Evolutionary conservation across 192 early-diverging fungal genomes (phyloP).

Genomic region (Backusella mclennaniae): DNA sequence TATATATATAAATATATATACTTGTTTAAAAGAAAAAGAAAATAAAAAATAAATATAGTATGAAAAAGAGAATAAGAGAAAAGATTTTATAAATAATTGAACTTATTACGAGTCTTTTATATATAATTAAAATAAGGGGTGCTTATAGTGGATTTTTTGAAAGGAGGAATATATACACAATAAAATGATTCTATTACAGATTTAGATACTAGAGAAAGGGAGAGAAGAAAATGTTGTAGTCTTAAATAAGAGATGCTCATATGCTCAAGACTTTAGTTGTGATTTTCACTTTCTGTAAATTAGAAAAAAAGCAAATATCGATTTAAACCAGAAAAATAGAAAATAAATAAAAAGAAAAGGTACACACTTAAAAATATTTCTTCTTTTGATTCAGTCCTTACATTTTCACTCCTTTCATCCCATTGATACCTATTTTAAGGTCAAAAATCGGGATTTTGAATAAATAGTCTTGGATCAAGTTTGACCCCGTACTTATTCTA

Average conservation of each 20-base stretch:
- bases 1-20: not conserved
- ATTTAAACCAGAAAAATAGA: not conserved
- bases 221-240: not conserved
- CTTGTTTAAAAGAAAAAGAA: not conserved
- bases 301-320: not conserved
- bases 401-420: not conserved
- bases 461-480: not conserved
- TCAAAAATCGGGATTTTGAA: not conserved
- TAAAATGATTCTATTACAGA: not conserved
- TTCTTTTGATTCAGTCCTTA: not conserved
- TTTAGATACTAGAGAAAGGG: not conserved
- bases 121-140: conserved; percentile 8
- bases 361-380: not conserved
- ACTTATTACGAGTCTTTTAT: not conserved
- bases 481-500: not conserved
- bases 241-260: not conserved
- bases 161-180: not conserved
- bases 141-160: not conserved
- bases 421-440: not conserved
- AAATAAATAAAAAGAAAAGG: not conserved
- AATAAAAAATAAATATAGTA: not conserved
- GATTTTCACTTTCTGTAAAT: not conserved
- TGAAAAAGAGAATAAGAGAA: not conserved
- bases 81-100: not conserved
- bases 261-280: not conserved